Evolutionary conservation across 192 early-diverging fungal species (phyloP).

Genomic region (Gaertneriomyces semiglobifer): DNA sequence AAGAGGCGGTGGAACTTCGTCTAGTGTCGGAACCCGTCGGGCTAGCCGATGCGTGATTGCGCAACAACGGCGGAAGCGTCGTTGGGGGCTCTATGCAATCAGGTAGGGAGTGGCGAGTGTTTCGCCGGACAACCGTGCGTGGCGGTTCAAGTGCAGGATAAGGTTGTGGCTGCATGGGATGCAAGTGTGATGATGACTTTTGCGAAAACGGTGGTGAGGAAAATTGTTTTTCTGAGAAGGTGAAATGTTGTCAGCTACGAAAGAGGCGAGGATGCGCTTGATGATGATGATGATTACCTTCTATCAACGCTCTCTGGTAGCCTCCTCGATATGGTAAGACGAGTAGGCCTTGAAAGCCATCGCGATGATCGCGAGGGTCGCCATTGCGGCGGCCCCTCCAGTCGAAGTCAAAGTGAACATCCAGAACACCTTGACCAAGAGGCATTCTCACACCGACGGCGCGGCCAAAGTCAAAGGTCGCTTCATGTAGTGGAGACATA

Average conservation of each 20-base stretch:
- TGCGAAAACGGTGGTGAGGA: neutral
- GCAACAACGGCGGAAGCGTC: too few relatives aligned
- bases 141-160: neutral
- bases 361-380: neutral
- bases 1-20: neutral
- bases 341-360: neutral
- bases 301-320: neutral
- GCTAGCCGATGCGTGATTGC: too few relatives aligned
- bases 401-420: neutral
- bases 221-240: neutral
- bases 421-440: too few relatives aligned
- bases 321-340: neutral
- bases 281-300: neutral
- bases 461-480: too few relatives aligned
- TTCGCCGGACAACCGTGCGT: too few relatives aligned
- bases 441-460: too few relatives aligned
- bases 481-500: too few relatives aligned
- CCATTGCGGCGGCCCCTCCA: slow-evolving; percentile 1
- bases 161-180: neutral
- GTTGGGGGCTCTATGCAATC: too few relatives aligned
- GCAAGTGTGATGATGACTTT: neutral
- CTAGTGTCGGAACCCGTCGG: too few relatives aligned
- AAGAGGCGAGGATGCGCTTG: neutral
- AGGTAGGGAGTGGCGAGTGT: too few relatives aligned
- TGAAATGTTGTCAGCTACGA: neutral